Evolutionary conservation across 108 stramenopile genomes (phyloP).

Genomic region (Cyclotella choctawhatcheeana): DNA sequence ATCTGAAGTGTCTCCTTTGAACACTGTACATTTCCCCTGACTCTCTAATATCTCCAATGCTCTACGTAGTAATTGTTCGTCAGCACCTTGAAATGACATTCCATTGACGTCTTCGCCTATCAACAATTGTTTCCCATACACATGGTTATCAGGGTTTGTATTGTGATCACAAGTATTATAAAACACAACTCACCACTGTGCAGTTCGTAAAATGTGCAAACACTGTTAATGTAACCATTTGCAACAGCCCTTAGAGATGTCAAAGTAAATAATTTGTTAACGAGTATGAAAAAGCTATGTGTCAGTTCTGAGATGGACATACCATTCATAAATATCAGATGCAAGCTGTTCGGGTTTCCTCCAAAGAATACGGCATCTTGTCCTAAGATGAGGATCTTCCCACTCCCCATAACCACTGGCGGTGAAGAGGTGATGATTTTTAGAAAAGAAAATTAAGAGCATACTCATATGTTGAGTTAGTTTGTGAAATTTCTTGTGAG

Average conservation of each 20-base stretch:
- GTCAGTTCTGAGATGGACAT: not conserved
- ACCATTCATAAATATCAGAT: constrained; percentile 83
- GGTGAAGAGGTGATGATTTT: not conserved
- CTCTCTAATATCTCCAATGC: constrained; percentile 79
- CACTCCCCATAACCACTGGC: constrained; percentile 82
- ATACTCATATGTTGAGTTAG: not conserved
- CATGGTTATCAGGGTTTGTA: not conserved
- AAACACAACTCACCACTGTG: constrained; percentile 57
- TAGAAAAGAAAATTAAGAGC: not conserved
- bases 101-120: constrained; percentile 89
- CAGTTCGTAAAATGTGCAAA: constrained; percentile 88
- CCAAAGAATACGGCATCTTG: constrained; percentile 83
- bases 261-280: constrained; percentile 1
- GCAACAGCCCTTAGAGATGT: constrained; percentile 50
- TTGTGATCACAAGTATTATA: not conserved
- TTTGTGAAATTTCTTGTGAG: no score
- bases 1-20: constrained; percentile 80
- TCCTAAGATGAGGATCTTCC: constrained; percentile 68
- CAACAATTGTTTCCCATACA: not conserved
- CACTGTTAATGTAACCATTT: constrained; percentile 74
- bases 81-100: constrained; percentile 86
- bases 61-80: constrained; percentile 83
- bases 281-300: not conserved
- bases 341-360: constrained; percentile 88
- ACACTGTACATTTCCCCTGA: constrained; percentile 80